Conservation (phyloP, 495 filamentous ascomycete genomes). For the Aspergillus panamensis region DNA sequence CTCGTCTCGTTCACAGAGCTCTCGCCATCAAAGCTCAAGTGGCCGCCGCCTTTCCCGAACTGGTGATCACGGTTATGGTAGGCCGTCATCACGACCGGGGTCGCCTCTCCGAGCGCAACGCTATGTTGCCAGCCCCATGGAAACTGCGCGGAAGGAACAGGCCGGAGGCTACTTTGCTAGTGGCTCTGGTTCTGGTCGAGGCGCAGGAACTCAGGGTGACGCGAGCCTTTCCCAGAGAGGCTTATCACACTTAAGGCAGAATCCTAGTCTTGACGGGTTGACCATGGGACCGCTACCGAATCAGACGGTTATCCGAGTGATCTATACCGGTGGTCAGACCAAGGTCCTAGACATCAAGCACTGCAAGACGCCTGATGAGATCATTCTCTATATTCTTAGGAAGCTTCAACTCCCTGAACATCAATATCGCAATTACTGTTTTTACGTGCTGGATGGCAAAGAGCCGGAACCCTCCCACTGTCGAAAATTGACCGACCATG, state of each 20-base stretch:
- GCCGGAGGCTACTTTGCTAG: slow-evolving; percentile 51
- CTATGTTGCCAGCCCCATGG: slow-evolving; percentile 50
- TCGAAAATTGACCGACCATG: slow-evolving; percentile 73
- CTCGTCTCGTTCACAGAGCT: slow-evolving; percentile 59
- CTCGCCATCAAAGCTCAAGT: slow-evolving; percentile 49
- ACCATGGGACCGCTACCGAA: slow-evolving; percentile 79
- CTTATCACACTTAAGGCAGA: slow-evolving; percentile 47
- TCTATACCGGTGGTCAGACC: slow-evolving; percentile 84
- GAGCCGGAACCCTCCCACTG: slow-evolving; percentile 75
- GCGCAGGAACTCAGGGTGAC: slow-evolving; percentile 45
- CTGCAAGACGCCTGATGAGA: slow-evolving; percentile 85
- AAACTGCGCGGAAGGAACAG: slow-evolving; percentile 48
- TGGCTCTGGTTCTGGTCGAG: slow-evolving; percentile 44
- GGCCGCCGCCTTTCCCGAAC: slow-evolving; percentile 77
- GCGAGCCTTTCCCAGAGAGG: slow-evolving; percentile 31
- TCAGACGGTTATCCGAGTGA: slow-evolving; percentile 82
- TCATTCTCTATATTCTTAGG: slow-evolving; percentile 77
- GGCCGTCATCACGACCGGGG: slow-evolving; percentile 60
- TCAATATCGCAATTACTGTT: slow-evolving; percentile 75
- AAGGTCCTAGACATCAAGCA: slow-evolving; percentile 86
- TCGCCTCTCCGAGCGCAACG: slow-evolving; percentile 61
- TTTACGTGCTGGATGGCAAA: slow-evolving; percentile 77
- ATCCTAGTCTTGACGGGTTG: slow-evolving; percentile 73
- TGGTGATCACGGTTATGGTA: slow-evolving; percentile 47
- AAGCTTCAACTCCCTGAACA: slow-evolving; percentile 77